phyloP scores from a whole-genome alignment of 805 yeast species.

The Metschnikowia shivogae region DNA sequence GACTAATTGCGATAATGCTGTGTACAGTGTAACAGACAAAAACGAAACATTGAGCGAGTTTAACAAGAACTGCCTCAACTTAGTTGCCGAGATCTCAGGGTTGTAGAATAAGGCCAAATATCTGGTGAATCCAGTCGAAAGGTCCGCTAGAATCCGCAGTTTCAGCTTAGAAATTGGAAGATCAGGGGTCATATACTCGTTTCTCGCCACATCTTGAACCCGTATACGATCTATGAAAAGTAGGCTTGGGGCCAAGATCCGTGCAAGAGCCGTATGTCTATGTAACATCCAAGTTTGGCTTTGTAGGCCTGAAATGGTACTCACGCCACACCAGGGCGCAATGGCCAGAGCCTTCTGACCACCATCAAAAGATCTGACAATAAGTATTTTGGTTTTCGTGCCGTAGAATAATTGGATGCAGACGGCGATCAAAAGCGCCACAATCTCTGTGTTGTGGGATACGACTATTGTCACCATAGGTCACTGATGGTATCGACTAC shows the following conservation, averaged over 20 bases:
- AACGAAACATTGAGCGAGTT: slow-evolving; percentile 10
- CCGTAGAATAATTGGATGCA: slow-evolving; percentile 13
- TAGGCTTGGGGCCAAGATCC: slow-evolving; percentile 6
- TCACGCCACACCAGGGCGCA: slow-evolving; percentile 29
- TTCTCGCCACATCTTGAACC: not conserved
- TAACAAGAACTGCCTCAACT: slow-evolving; percentile 6
- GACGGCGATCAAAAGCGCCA: slow-evolving; percentile 19
- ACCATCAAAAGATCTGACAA: slow-evolving; percentile 16
- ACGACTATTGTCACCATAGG: slow-evolving; percentile 17
- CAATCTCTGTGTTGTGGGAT: slow-evolving; percentile 17
- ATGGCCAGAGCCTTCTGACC: slow-evolving; percentile 3
- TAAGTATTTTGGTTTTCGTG: slow-evolving; percentile 8
- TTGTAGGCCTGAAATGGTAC: slow-evolving; percentile 16
- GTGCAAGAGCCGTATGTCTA: slow-evolving; percentile 5
- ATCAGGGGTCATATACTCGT: slow-evolving; percentile 5
- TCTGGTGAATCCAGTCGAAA: not conserved
- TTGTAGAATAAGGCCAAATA: slow-evolving; percentile 11
- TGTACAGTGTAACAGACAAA: slow-evolving; percentile 7
- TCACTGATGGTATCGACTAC: not conserved
- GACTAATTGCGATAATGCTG: not conserved
- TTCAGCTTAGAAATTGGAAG: slow-evolving; percentile 4
- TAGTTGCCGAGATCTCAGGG: slow-evolving; percentile 4
- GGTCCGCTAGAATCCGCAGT: slow-evolving; percentile 2
- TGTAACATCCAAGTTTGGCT: slow-evolving; percentile 10
- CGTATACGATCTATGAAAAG: slow-evolving; percentile 8